Conservation (phyloP, 345 rosid species). For the Gossypium sturtianum region DNA sequence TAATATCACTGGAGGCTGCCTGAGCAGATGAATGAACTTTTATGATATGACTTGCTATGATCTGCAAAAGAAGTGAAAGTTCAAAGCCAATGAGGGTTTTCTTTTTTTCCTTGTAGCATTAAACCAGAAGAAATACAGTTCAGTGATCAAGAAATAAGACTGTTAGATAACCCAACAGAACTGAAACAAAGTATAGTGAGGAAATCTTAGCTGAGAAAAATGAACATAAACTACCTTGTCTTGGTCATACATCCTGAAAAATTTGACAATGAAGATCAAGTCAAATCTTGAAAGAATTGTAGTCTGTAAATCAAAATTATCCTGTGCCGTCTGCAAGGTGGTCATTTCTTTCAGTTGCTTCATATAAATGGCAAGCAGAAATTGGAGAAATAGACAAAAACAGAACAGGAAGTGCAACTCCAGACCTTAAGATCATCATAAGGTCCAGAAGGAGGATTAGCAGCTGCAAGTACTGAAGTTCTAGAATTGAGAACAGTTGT, state of each 20-base stretch:
- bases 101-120: not conserved
- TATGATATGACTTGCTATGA: constrained; percentile 89
- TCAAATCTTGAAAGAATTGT: constrained; percentile 97
- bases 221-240: constrained; percentile 52
- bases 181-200: not conserved
- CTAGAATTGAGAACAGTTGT: constrained; percentile 97
- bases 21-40: constrained; percentile 91
- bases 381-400: constrained; percentile 5
- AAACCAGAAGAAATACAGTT: not conserved
- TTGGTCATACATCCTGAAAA: constrained; percentile 69
- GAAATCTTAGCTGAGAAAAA: not conserved
- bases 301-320: constrained; percentile 91
- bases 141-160: not conserved
- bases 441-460: constrained; percentile 96
- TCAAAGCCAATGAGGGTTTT: not conserved
- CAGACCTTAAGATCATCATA: constrained; percentile 95
- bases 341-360: constrained; percentile 14
- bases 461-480: constrained; percentile 97
- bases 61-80: constrained; percentile 35
- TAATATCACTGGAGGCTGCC: constrained; percentile 43
- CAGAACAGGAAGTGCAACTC: not conserved
- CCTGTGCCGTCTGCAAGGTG: constrained; percentile 72
- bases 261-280: constrained; percentile 89
- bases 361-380: not conserved
- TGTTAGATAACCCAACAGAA: not conserved